Percentiles rank a stretch among this genome's conserved stretches.
These are phyloP conservation scores for Taphrina wiesneri DNA, from an alignment of 1,139 yeast genomes.

Conservation along the genomic window DNA sequence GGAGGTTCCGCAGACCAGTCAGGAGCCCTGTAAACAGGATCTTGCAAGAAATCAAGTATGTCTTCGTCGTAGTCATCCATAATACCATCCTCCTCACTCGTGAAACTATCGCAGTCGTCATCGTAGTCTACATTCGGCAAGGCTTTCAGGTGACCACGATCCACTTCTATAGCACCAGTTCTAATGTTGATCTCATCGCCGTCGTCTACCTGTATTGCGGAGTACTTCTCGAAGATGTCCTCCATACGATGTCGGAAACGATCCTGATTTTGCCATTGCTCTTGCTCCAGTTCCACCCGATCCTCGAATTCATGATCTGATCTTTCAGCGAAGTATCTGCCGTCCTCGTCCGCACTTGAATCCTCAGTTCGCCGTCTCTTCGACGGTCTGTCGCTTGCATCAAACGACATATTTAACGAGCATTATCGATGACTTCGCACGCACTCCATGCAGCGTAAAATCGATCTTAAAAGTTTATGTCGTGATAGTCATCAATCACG, in stretches of 20 bases:
- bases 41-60: constrained; percentile 14
- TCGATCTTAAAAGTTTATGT: background rate
- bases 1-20: constrained; percentile 11
- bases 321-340: background rate
- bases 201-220: constrained; percentile 35
- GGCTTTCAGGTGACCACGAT: constrained; percentile 38
- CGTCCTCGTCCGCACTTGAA: background rate
- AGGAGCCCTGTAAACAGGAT: constrained; percentile 10
- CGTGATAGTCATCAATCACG: background rate
- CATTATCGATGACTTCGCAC: background rate
- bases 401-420: background rate
- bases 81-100: constrained; percentile 30
- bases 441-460: background rate
- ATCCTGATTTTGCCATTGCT: constrained; percentile 11
- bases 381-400: background rate
- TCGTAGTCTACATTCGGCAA: constrained; percentile 26
- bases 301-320: background rate
- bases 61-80: constrained; percentile 31
- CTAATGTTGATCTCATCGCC: constrained; percentile 40
- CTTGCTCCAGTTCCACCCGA: constrained; percentile 3
- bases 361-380: background rate
- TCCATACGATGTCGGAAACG: constrained; percentile 37
- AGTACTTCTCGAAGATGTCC: constrained; percentile 37
- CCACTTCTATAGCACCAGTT: constrained; percentile 40
- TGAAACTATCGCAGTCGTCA: constrained; percentile 19